Conservation (phyloP, 805 yeast species). For the Kuraishia ogatae region DNA sequence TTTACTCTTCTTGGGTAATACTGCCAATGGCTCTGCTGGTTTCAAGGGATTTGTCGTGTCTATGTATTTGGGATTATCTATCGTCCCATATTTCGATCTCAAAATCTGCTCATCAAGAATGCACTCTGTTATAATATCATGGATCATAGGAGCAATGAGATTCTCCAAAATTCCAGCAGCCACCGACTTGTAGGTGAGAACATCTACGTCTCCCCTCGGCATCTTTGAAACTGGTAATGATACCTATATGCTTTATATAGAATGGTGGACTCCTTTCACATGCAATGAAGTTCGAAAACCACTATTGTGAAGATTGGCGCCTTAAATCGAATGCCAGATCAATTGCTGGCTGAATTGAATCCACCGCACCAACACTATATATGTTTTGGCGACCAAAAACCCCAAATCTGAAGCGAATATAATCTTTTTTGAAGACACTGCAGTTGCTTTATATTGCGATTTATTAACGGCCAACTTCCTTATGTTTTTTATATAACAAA, state of each 20-base stretch:
- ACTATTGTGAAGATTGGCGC: too few relatives aligned
- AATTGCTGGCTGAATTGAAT: too few relatives aligned
- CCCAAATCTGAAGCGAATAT: too few relatives aligned
- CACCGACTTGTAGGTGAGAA: slow-evolving; percentile 20
- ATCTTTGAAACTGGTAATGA: slow-evolving; percentile 4
- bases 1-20: slow-evolving; percentile 8
- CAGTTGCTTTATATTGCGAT: too few relatives aligned
- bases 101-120: slow-evolving; percentile 22
- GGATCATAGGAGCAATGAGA: slow-evolving; percentile 24
- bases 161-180: slow-evolving; percentile 21
- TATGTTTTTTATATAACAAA: too few relatives aligned
- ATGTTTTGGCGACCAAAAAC: too few relatives aligned
- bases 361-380: too few relatives aligned
- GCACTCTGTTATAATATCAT: slow-evolving; percentile 20
- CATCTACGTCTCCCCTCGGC: slow-evolving; percentile 4
- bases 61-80: slow-evolving; percentile 15
- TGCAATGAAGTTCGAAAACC: too few relatives aligned
- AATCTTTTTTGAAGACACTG: too few relatives aligned
- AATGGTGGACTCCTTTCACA: too few relatives aligned
- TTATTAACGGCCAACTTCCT: too few relatives aligned
- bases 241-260: slow-evolving; percentile 1
- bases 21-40: slow-evolving; percentile 3
- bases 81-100: slow-evolving; percentile 21
- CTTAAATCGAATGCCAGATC: too few relatives aligned
- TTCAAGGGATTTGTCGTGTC: slow-evolving; percentile 9